phyloP scores from a whole-genome alignment of 1,284 basidiomycete genomes.

The Cutaneotrichosporon dermatis region DNA sequence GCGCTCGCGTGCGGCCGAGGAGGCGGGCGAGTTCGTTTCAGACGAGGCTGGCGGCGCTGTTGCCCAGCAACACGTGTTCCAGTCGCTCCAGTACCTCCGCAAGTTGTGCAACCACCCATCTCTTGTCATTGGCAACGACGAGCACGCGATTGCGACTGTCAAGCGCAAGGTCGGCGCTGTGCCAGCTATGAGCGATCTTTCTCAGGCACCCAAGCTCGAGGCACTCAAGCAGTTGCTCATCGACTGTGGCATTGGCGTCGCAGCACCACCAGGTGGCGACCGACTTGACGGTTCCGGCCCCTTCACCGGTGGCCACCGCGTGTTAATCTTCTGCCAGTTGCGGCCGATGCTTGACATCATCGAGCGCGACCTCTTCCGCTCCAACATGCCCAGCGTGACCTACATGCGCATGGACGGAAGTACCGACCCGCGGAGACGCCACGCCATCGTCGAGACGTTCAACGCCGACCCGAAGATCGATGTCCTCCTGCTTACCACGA shows the following conservation, averaged over 20 bases:
- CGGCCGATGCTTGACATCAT: slow-evolving; percentile 99
- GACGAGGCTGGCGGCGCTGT: slow-evolving; percentile 50
- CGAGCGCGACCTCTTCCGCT: slow-evolving; percentile 85
- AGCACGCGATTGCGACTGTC: slow-evolving; percentile 60
- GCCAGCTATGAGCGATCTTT: slow-evolving; percentile 64
- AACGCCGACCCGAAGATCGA: slow-evolving; percentile 97
- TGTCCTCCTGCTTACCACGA: slow-evolving; percentile 90
- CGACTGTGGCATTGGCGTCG: slow-evolving; percentile 86
- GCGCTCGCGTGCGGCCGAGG: slow-evolving; percentile 66
- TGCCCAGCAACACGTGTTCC: slow-evolving; percentile 82
- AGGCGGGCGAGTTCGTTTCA: slow-evolving; percentile 61
- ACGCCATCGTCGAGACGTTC: slow-evolving; percentile 96
- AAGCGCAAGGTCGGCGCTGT: slow-evolving; percentile 55
- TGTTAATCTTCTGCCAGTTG: slow-evolving; percentile 98
- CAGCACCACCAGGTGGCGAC: slow-evolving; percentile 44
- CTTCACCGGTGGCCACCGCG: slow-evolving; percentile 61
- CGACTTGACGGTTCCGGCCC: slow-evolving; percentile 64
- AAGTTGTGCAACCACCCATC: slow-evolving; percentile 98
- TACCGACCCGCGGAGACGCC: slow-evolving; percentile 83
- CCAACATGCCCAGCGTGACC: slow-evolving; percentile 88
- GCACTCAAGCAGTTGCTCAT: slow-evolving; percentile 86
- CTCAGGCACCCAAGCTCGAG: slow-evolving; percentile 88
- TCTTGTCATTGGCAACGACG: slow-evolving; percentile 70
- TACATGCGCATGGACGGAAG: slow-evolving; percentile 97
- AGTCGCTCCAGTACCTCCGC: slow-evolving; percentile 91